Evolutionary conservation across 352 stramenopile species (phyloP).

Genomic region (Phytopythium litorale): DNA sequence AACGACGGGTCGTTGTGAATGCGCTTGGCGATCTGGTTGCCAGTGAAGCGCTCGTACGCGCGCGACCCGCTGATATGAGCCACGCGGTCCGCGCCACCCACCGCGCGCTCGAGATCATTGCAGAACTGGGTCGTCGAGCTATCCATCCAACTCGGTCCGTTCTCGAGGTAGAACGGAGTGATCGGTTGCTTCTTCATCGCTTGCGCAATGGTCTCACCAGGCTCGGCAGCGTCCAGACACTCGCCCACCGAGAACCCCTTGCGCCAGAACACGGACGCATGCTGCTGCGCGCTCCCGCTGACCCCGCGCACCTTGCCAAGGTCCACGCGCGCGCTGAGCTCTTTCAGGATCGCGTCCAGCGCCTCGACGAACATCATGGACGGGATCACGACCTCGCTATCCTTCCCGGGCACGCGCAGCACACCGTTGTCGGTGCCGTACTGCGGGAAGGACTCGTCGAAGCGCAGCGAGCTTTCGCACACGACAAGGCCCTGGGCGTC

Average conservation of each 20-base stretch:
- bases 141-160: constrained; percentile 86
- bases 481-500: constrained; percentile 33
- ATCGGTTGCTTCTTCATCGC: constrained; percentile 21
- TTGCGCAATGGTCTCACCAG: constrained; percentile 15
- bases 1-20: constrained; percentile 43
- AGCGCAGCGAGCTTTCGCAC: constrained; percentile 58
- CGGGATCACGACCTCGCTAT: constrained; percentile 55
- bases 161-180: constrained; percentile 42
- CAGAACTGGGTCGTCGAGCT: constrained; percentile 67
- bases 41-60: constrained; percentile 81
- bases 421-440: constrained; percentile 73
- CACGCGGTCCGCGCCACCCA: constrained; percentile 54
- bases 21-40: constrained; percentile 69
- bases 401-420: constrained; percentile 27
- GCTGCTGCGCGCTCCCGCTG: constrained; percentile 79
- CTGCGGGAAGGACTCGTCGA: constrained; percentile 58
- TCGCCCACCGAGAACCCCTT: constrained; percentile 36
- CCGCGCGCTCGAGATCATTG: constrained; percentile 39
- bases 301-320: constrained; percentile 50
- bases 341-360: constrained; percentile 57
- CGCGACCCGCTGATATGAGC: constrained; percentile 73
- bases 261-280: constrained; percentile 78
- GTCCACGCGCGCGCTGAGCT: constrained; percentile 31
- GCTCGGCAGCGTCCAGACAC: constrained; percentile 25
- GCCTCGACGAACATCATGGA: constrained; percentile 80